Evolutionary conservation across 108 stramenopile species (phyloP), one percentile per base, ranked within the genome.

Genomic region (Nitzschia sp.): DNA sequence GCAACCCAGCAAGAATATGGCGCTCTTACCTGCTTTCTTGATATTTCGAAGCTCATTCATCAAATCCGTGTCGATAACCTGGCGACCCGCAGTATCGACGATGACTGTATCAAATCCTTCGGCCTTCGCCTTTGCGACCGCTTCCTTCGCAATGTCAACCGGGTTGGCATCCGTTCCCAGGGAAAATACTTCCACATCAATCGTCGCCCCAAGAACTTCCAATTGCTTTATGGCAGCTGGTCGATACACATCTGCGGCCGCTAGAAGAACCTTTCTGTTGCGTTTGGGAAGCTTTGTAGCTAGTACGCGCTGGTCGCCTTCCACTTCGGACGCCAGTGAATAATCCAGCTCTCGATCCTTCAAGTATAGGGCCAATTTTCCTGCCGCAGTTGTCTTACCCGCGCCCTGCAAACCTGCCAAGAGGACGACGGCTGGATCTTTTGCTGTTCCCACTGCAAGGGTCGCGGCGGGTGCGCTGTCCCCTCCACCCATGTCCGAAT

Each of bases 81-180:
- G 98, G 53, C 98, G 86, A 72, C 98, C 98, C 2, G 98, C 98
- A 21, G 98, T 98, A 85, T 98, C 98, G 17, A 98, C 88, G 59
- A 98, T 66, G 25, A 98, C 89, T 21, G 96, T 96, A 85, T 97
- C 96, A 75, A 73, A 96, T 19, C 88, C 92, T 56, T 89, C 88
- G 23, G 25, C 64, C 68, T 80, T 85, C 21, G 98, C 98, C 47
- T 92, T 88, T 35, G 74, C 79, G 9, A 97, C 66, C 28, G 89
- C 96, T 21, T 66, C 66, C 31, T 61, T 65, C 3, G 96, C 95
- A 81, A 98, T 97, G 27, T 90, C 87, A 0, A 96, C 96, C 3
- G 98, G 95, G 68, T 94, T 88, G 2, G 80, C 88, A 49, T 94
- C 93, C n/a, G 70, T 68, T 32, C 90, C 93, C 76, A 90, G 70